Base-by-base conservation (phyloP, 352 stramenopile species). In the Pythium utonaiense region DNA sequence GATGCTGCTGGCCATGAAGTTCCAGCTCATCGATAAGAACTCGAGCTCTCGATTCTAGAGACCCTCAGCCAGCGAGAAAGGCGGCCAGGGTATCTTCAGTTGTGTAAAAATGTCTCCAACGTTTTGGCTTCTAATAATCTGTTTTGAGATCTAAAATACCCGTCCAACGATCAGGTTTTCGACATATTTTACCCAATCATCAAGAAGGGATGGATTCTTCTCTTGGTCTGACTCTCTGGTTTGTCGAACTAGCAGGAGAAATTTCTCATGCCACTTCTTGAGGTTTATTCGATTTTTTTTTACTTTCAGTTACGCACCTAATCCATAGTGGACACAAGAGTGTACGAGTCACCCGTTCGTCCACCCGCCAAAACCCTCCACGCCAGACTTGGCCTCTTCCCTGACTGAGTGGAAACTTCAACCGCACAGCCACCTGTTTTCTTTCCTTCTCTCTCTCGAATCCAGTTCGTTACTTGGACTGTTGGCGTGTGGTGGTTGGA, bases 1-100 rank as follows among this genome's bases (percentile, higher is more conserved):
- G 78, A 95, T 82, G 49, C 75, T 95, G 16, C 72, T 93, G 24
- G 86, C 86, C 17, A 91, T 95, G 78, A 89, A 91, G 52, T 95
- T 93, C 45, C 87, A 77, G 21, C 80, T 95, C 57, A 67, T 88
- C 8, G 81, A 95, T 38, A 74, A 74, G 40, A 86, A 75, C 14
- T 54, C 59, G 7, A 53, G 28, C 28, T 40, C 47, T 16, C 50
- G 57, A 2, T 53, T 55, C n/a, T 63, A 56, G 42, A 53, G 9
- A 38, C 5, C 14, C 5, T 10, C n/a, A n/a, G n/a, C n/a, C n/a
- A 24, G 38, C 6, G 38, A 45, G 38, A 45, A 45, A 45, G 38
- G 38, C 34, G 9, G 34, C 34, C 34, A 42, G 6, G 34, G 8
- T 42, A 42, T n/a, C n/a, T n/a, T n/a, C n/a, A n/a, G n/a, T n/a